Conservation (phyloP, 192 early-diverging fungal species). For the Backusella circina region DNA sequence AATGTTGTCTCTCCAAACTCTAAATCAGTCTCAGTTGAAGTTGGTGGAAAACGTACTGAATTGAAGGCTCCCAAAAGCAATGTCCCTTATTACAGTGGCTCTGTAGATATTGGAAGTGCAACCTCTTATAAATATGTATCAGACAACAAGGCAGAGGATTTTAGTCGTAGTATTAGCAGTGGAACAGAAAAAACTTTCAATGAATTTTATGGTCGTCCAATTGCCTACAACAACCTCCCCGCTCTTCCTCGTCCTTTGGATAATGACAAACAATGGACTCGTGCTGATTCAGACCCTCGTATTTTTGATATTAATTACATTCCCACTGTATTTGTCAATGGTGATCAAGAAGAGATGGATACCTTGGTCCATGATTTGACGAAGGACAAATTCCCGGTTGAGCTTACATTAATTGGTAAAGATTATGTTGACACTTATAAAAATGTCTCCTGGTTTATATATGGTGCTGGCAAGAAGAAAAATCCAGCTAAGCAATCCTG, state of each 20-base stretch:
- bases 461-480: slow-evolving; percentile 39
- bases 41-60: slow-evolving; percentile 23
- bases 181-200: slow-evolving; percentile 31
- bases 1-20: slow-evolving; percentile 37
- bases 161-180: slow-evolving; percentile 25
- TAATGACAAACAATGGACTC: slow-evolving; percentile 23
- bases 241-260: slow-evolving; percentile 34
- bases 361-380: slow-evolving; percentile 19
- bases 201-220: slow-evolving; percentile 36
- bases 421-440: slow-evolving; percentile 35
- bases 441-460: slow-evolving; percentile 32
- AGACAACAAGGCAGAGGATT: slow-evolving; percentile 21
- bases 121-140: slow-evolving; percentile 37
- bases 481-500: slow-evolving; percentile 51
- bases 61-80: slow-evolving; percentile 26
- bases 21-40: slow-evolving; percentile 26
- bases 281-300: slow-evolving; percentile 5
- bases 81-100: slow-evolving; percentile 33
- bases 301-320: slow-evolving; percentile 46
- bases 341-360: slow-evolving; percentile 21
- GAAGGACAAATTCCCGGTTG: slow-evolving; percentile 9
- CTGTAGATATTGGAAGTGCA: slow-evolving; percentile 20
- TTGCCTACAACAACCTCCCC: slow-evolving; percentile 44
- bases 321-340: slow-evolving; percentile 39
- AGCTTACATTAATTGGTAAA: slow-evolving; percentile 34